Evolutionary conservation across 345 rosid genomes (phyloP).

Genomic region (Acer campestre): DNA sequence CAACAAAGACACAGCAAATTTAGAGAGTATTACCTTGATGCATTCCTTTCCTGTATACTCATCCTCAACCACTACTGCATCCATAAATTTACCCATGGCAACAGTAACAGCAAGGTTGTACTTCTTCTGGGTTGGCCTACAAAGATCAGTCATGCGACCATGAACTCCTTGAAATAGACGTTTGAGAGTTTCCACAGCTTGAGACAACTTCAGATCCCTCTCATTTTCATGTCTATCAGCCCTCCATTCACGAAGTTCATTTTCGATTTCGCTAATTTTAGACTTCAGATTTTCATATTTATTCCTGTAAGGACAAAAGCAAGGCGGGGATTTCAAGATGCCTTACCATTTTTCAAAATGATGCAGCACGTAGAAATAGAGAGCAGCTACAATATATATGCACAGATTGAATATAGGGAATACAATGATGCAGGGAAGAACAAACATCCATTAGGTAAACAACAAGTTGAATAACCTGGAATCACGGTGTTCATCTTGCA

Average conservation of each 20-base stretch:
- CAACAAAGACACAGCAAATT: slow-evolving; percentile 22
- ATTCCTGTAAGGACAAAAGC: slow-evolving; percentile 47
- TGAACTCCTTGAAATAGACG: slow-evolving; percentile 94
- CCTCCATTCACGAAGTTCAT: slow-evolving; percentile 81
- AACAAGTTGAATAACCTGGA: slow-evolving; percentile 55
- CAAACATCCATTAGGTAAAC: slow-evolving; percentile 20
- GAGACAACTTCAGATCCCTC: slow-evolving; percentile 84
- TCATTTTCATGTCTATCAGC: slow-evolving; percentile 94
- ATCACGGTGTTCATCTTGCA: slow-evolving; percentile 78
- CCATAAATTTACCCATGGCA: slow-evolving; percentile 99
- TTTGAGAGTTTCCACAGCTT: slow-evolving; percentile 91
- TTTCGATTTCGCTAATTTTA: slow-evolving; percentile 75
- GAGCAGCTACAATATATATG: not conserved
- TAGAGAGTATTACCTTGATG: slow-evolving; percentile 67
- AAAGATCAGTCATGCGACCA: slow-evolving; percentile 97
- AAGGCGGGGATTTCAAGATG: not conserved
- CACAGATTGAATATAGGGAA: not conserved
- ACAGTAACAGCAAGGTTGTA: slow-evolving; percentile 98
- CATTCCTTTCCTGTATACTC: slow-evolving; percentile 96
- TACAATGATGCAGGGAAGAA: slow-evolving; percentile 1
- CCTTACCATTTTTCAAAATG: not conserved
- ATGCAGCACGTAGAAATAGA: not conserved
- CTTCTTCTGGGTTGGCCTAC: slow-evolving; percentile 89
- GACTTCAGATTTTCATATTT: slow-evolving; percentile 75
- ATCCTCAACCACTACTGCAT: slow-evolving; percentile 96